Percentiles rank a stretch among this genome's conserved stretches.
phyloP scores from a whole-genome alignment of 441 rosid species.

The Gossypium gossypioides region DNA sequence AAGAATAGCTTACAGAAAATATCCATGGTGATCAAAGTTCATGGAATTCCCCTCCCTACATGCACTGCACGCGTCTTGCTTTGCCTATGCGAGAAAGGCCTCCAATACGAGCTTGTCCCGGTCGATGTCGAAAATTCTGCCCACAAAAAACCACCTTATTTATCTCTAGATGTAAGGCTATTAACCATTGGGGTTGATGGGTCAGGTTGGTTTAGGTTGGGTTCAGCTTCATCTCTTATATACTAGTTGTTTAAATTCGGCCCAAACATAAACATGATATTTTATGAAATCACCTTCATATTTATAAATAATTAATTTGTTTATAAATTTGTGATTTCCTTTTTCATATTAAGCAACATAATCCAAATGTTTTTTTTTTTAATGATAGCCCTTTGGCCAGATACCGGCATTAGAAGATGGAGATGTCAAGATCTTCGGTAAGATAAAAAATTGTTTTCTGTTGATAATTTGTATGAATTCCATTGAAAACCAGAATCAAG shows the following conservation, averaged over 20 bases:
- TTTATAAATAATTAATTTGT: too few relatives aligned
- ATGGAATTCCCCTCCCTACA: not conserved
- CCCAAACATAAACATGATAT: not conserved
- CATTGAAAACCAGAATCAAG: slow-evolving; percentile 19
- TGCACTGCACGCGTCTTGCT: not conserved
- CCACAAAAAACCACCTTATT: slow-evolving; percentile 19
- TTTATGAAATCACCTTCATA: too few relatives aligned
- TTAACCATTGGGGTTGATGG: not conserved
- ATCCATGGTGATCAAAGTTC: not conserved
- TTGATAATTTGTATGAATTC: not conserved
- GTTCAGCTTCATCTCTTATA: too few relatives aligned
- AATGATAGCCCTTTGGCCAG: slow-evolving; percentile 20
- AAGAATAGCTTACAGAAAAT: not conserved
- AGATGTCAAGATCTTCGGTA: slow-evolving; percentile 14
- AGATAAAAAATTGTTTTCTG: not conserved
- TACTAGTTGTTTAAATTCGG: not conserved
- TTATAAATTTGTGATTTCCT: too few relatives aligned
- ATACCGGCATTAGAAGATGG: slow-evolving; percentile 19
- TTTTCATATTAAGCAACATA: not conserved
- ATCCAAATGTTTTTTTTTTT: not conserved
- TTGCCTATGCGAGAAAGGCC: not conserved
- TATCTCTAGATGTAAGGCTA: slow-evolving; percentile 20
- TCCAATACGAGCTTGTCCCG: slow-evolving; percentile 11
- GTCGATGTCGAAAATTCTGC: slow-evolving; percentile 6
- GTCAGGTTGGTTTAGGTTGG: too few relatives aligned